Evolutionary conservation across 2,329 filamentous ascomycete species (phyloP).

Genomic region (Purpureocillium takamizusanense): DNA sequence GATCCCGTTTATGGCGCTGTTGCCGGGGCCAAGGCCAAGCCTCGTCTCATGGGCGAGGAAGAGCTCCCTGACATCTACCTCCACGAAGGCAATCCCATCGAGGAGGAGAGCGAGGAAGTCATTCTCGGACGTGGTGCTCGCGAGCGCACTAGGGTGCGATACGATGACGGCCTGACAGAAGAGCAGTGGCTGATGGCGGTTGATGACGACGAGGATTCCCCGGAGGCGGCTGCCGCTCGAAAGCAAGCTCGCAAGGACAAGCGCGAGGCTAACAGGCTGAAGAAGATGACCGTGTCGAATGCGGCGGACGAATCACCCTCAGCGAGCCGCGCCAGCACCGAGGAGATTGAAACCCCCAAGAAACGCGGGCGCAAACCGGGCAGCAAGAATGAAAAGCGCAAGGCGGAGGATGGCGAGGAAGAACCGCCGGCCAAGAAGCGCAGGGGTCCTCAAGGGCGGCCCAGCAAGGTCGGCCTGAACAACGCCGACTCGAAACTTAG

Average conservation of each 20-base stretch:
- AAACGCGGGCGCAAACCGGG: slow-evolving; percentile 78
- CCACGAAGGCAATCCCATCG: slow-evolving; percentile 71
- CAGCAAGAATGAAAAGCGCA: slow-evolving; percentile 73
- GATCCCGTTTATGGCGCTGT: slow-evolving; percentile 63
- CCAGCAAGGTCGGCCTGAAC: slow-evolving; percentile 44
- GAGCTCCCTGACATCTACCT: slow-evolving; percentile 94
- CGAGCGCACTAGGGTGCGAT: slow-evolving; percentile 88
- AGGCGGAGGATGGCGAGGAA: slow-evolving; percentile 70
- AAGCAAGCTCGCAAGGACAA: slow-evolving; percentile 81
- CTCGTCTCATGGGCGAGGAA: slow-evolving; percentile 76
- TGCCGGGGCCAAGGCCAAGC: slow-evolving; percentile 51
- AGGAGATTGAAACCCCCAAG: slow-evolving; percentile 68
- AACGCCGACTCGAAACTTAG: slow-evolving; percentile 40
- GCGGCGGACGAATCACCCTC: slow-evolving; percentile 60
- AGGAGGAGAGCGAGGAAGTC: slow-evolving; percentile 70
- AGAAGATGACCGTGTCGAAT: slow-evolving; percentile 32
- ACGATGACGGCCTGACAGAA: slow-evolving; percentile 95
- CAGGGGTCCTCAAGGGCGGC: slow-evolving; percentile 59
- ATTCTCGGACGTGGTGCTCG: slow-evolving; percentile 79
- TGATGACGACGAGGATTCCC: slow-evolving; percentile 89
- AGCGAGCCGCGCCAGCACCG: slow-evolving; percentile 73
- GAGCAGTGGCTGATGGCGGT: slow-evolving; percentile 99
- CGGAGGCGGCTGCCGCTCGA: slow-evolving; percentile 84
- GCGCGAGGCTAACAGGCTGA: slow-evolving; percentile 67
- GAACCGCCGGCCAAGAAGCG: slow-evolving; percentile 74